These are phyloP conservation scores for Trichoderma lentiforme DNA, from an alignment of 2,329 filamentous ascomycete species.

Conservation along the genomic window DNA sequence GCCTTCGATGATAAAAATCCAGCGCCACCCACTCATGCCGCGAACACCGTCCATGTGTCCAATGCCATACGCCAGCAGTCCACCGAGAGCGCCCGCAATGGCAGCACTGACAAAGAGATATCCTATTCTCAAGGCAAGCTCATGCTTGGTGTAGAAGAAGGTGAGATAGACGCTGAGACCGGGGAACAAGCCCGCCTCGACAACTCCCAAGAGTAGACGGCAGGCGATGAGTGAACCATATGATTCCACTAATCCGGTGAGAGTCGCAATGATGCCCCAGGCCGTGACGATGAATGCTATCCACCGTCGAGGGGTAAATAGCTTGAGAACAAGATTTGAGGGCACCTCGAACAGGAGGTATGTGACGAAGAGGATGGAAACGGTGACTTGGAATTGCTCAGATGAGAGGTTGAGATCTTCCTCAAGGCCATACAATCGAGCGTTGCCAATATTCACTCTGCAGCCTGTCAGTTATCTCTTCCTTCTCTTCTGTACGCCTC, in stretches of 20 bases:
- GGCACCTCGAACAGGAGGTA: conserved; percentile 62
- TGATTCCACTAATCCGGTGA: conserved; percentile 64
- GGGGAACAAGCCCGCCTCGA: conserved; percentile 69
- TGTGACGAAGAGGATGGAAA: conserved; percentile 66
- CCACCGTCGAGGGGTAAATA: conserved; percentile 60
- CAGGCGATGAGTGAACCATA: conserved; percentile 66
- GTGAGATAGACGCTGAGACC: conserved; percentile 68
- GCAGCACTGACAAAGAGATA: conserved; percentile 71
- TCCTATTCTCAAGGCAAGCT: conserved; percentile 68
- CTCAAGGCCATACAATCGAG: conserved; percentile 63
- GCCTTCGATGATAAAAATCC: conserved; percentile 61
- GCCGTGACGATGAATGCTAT: conserved; percentile 60
- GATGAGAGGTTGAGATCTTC: conserved; percentile 57
- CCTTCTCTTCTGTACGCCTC: not conserved
- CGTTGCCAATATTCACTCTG: conserved; percentile 71
- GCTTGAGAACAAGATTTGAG: conserved; percentile 62
- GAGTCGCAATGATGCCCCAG: conserved; percentile 68
- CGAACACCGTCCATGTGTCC: conserved; percentile 66
- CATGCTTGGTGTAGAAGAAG: conserved; percentile 71
- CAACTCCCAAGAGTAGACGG: conserved; percentile 63
- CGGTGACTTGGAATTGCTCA: conserved; percentile 65
- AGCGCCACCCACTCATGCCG: conserved; percentile 67
- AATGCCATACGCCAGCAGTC: conserved; percentile 70
- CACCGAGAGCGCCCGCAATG: conserved; percentile 68
- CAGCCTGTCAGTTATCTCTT: not conserved